These are phyloP conservation scores for Plasmodium adleri DNA, from an alignment of 169 alveolate genomes.

Conservation along the genomic window DNA sequence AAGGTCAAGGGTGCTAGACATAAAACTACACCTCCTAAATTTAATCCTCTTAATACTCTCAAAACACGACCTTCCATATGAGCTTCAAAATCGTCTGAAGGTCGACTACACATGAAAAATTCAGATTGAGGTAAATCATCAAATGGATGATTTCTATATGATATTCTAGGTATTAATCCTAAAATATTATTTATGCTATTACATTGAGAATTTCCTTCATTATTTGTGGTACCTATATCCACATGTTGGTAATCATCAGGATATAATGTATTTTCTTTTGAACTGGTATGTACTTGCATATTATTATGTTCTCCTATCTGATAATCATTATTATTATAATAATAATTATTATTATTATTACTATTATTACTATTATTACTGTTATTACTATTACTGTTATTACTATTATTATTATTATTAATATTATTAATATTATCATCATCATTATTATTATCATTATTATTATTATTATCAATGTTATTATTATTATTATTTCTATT, in stretches of 20 bases:
- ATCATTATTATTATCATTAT: neutral
- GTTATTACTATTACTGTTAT: too few species aligned
- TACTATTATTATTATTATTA: too few species aligned
- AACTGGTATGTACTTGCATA: slow-evolving; percentile 11
- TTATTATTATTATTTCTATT: neutral
- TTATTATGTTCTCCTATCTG: slow-evolving; percentile 27
- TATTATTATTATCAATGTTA: slow-evolving; percentile 8
- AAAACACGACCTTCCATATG: slow-evolving; percentile 83
- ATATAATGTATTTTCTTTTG: slow-evolving; percentile 14
- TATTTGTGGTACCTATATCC: slow-evolving; percentile 54
- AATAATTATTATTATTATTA: neutral
- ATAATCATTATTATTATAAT: neutral
- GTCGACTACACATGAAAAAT: slow-evolving; percentile 84
- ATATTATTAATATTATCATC: too few species aligned
- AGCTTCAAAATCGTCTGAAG: slow-evolving; percentile 86
- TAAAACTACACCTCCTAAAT: slow-evolving; percentile 92
- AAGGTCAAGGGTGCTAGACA: slow-evolving; percentile 91
- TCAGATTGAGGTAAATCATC: slow-evolving; percentile 84
- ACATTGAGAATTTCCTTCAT: slow-evolving; percentile 69
- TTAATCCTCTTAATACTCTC: slow-evolving; percentile 84
- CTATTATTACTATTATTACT: slow-evolving; percentile 2
- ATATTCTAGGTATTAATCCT: slow-evolving; percentile 57
- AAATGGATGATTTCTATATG: slow-evolving; percentile 80
- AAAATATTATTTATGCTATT: slow-evolving; percentile 54
- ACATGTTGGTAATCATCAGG: slow-evolving; percentile 33